phyloP scores from a whole-genome alignment of 257 asterid genomes.

The Jacaranda mimosifolia region DNA sequence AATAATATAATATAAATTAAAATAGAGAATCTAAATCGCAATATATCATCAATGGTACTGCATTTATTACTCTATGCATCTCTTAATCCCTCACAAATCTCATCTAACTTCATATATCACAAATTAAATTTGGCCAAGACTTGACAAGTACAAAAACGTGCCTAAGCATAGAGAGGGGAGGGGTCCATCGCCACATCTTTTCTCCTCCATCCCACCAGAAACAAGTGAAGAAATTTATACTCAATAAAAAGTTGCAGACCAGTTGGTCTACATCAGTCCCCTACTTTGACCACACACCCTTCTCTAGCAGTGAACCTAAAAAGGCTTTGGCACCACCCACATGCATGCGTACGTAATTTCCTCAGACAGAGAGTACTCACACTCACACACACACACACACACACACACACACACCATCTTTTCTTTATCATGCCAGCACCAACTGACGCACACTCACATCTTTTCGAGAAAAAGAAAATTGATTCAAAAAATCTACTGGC shows the following conservation, averaged over 20 bases:
- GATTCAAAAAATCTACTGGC: too few species aligned
- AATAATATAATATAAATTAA: too few species aligned
- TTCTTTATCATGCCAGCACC: neutral
- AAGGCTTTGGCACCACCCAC: conserved; percentile 1
- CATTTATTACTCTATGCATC: too few species aligned
- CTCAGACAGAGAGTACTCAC: neutral
- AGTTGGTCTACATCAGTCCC: conserved; percentile 4
- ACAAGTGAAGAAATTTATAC: neutral
- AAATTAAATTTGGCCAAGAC: too few species aligned
- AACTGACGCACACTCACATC: neutral
- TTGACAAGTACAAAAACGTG: neutral
- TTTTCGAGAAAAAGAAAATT: neutral
- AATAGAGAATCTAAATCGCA: too few species aligned
- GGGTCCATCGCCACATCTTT: conserved; percentile 5
- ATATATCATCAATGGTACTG: too few species aligned
- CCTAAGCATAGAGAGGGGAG: neutral
- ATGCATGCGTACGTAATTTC: neutral
- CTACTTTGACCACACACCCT: conserved; percentile 22
- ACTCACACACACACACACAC: too few species aligned
- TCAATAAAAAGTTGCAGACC: neutral
- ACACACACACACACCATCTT: neutral
- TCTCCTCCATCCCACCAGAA: neutral
- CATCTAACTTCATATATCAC: too few species aligned
- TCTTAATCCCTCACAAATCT: too few species aligned
- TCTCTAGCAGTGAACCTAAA: neutral